A percentile compares a stretch with the other conserved stretches of the same genome.
phyloP scores from a whole-genome alignment of 2,329 filamentous ascomycete species.

The Ceratocystis huliohia region DNA sequence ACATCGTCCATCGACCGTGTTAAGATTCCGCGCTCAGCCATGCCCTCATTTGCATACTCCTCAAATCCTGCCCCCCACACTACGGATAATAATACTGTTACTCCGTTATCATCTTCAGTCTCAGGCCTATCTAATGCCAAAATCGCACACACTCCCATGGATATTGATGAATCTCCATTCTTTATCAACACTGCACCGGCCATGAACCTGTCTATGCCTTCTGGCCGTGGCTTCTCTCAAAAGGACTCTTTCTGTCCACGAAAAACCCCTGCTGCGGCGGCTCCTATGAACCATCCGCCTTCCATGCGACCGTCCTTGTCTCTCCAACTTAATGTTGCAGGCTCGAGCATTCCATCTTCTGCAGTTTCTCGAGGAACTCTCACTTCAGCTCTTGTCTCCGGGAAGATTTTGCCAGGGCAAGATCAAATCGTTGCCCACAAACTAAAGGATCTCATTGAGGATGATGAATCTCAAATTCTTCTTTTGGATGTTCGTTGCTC shows the following conservation, averaged over 20 bases:
- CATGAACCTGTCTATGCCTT: conserved; percentile 29
- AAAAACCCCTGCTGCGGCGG: not conserved
- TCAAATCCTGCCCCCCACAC: not conserved
- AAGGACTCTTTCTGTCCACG: not conserved
- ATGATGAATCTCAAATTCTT: conserved; percentile 28
- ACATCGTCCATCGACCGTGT: not conserved
- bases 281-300: not conserved
- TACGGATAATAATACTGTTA: not conserved
- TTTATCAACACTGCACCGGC: conserved; percentile 28
- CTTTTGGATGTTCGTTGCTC: conserved; percentile 75
- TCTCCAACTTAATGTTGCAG: conserved; percentile 31
- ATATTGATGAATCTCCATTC: conserved; percentile 31
- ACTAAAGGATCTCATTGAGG: conserved; percentile 44
- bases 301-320: conserved; percentile 32
- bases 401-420: conserved; percentile 25
- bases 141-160: conserved; percentile 25
- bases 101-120: not conserved
- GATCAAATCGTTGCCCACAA: conserved; percentile 41
- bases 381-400: conserved; percentile 4
- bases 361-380: not conserved
- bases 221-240: not conserved
- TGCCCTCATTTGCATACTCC: conserved; percentile 8
- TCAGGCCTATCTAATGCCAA: conserved; percentile 20
- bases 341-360: conserved; percentile 25
- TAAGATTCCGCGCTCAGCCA: conserved; percentile 11